Base-by-base conservation (phyloP, 2,329 filamentous ascomycete genomes). In the Colletotrichum incanum region DNA sequence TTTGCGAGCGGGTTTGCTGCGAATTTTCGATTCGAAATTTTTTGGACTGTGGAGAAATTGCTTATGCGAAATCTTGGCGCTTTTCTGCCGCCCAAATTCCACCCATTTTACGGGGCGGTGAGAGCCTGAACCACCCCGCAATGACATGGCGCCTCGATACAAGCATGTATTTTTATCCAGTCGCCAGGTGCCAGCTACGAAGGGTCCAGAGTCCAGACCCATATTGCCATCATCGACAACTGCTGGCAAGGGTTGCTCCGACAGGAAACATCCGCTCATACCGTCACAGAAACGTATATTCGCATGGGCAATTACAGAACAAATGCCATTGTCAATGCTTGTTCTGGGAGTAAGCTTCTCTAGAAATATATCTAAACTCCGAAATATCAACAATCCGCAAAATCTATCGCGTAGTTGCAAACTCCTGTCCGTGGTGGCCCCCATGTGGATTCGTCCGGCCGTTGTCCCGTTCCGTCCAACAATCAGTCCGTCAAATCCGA, bases 41-140 rank as follows among this genome's bases (percentile, higher is more conserved):
- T 74, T 74, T 71, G 72, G 72, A 60, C 52, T 72, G 73, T 74
- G 73, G 73, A 74, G 71, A 60, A 65, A 67, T 74, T 67, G 73
- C 73, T 74, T 74, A 69, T 72, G 67, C 67, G 73, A 74, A 74
- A 74, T 74, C 72, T 74, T 74, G 72, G 67, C 73, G 43, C 34
- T 37, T 74, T 73, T 73, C 70, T 73, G 70, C 69, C 65, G 14
- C 20, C 39, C 5, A n/a, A 26, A 20, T 31, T 28, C 37, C 43
- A 28, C 63, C 28, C 20, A 18, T 50, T 59, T 26, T 16, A 20
- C 23, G 16, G 37, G 70, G 72, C 70, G 70, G 65, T 74, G 47
- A 66, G 55, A 18, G 8, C 20, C 12, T 5, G 5, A 16, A 16
- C 4, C 37, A 34, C 28, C 65, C 69, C 59, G 47, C 60, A 72